Conservation (phyloP, 345 rosid species). For the Arabidopsis thaliana region DNA sequence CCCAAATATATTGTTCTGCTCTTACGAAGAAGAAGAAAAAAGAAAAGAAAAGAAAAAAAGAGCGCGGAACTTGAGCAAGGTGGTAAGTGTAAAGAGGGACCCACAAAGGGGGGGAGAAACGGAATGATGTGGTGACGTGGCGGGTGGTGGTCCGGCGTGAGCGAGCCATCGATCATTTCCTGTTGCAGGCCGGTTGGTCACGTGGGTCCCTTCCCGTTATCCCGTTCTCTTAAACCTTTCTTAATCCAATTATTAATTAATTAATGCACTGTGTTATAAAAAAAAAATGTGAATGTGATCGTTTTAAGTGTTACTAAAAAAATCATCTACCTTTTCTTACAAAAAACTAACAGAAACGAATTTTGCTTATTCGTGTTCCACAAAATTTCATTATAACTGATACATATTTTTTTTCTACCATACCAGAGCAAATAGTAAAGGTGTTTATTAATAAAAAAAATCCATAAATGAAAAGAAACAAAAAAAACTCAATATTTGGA, state of each 20-base stretch:
- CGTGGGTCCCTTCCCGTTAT: conserved; percentile 56
- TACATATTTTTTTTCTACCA: neutral
- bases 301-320: neutral
- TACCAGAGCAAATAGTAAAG: neutral
- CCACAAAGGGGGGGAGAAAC: conserved; percentile 41
- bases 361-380: neutral
- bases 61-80: conserved; percentile 28
- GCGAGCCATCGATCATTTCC: conserved; percentile 63
- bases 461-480: neutral
- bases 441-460: neutral
- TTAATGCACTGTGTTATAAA: too few species aligned
- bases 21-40: too few species aligned
- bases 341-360: neutral
- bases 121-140: conserved; percentile 66
- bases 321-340: neutral
- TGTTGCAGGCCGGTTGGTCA: conserved; percentile 57
- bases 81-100: conserved; percentile 52
- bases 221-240: conserved; percentile 46
- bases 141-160: conserved; percentile 82
- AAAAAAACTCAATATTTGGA: neutral
- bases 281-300: too few species aligned
- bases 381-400: neutral
- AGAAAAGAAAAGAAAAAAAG: conserved; percentile 3
- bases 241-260: neutral
- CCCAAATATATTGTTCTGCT: neutral